Evolutionary conservation across 2,329 filamentous ascomycete genomes (phyloP).

Genomic region (Sarocladiaceae sp.): DNA sequence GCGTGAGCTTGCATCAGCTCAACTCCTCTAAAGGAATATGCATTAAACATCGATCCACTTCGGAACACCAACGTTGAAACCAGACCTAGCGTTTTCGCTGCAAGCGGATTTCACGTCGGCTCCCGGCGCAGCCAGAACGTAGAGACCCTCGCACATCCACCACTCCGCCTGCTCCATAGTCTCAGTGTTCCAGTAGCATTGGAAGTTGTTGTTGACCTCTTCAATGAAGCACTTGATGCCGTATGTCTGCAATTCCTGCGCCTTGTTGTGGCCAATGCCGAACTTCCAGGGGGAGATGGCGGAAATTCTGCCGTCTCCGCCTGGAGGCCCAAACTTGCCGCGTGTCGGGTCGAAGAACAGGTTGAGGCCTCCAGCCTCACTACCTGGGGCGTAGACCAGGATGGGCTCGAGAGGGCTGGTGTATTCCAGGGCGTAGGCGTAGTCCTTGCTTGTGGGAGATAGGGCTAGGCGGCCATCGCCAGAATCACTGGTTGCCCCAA

Average conservation of each 20-base stretch:
- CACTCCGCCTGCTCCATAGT: background rate
- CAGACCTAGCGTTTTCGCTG: background rate
- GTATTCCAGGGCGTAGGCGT: background rate
- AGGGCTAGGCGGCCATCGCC: background rate
- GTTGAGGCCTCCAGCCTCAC: background rate
- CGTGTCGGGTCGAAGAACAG: background rate
- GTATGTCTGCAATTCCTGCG: background rate
- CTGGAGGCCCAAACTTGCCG: background rate
- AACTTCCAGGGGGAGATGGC: background rate
- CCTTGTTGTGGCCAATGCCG: background rate
- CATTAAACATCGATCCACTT: conserved; percentile 2
- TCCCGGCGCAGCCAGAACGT: conserved; percentile 2
- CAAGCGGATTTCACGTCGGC: background rate
- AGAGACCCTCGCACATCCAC: conserved; percentile 5
- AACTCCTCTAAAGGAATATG: background rate
- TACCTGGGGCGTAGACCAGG: background rate
- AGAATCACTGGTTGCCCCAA: background rate
- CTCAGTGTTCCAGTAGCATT: background rate
- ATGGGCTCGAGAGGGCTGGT: background rate
- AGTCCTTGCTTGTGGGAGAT: background rate
- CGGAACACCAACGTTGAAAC: conserved; percentile 1
- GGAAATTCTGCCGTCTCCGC: background rate
- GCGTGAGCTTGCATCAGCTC: too few species aligned
- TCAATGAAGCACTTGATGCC: conserved; percentile 1
- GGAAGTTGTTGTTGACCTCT: background rate